Evolutionary conservation across 2,329 filamentous ascomycete genomes (phyloP).

Genomic region (Pseudocercospora crystallina): DNA sequence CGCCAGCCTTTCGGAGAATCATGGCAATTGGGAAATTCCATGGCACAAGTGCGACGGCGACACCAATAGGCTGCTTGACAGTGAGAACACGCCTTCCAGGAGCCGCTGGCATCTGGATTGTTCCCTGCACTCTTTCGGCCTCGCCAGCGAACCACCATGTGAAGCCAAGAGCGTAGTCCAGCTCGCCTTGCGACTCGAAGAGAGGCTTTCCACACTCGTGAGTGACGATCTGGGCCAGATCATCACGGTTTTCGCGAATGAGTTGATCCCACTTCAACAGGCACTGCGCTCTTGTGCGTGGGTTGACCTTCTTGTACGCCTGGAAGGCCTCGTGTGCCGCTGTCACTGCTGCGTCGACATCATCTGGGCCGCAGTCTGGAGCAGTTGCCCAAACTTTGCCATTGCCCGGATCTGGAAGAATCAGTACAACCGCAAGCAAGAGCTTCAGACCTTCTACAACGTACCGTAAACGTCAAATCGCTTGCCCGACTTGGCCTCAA

Average conservation of each 20-base stretch:
- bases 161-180: conserved; percentile 56
- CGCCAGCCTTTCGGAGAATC: conserved; percentile 66
- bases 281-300: conserved; percentile 61
- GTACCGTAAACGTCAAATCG: conserved; percentile 57
- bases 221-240: conserved; percentile 62
- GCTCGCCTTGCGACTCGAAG: conserved; percentile 52
- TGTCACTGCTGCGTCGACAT: conserved; percentile 62
- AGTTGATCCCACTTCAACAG: conserved; percentile 65
- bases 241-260: conserved; percentile 61
- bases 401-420: conserved; percentile 50
- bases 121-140: conserved; percentile 63
- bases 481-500: conserved; percentile 57
- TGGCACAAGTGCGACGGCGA: conserved; percentile 66
- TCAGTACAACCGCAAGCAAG: not conserved
- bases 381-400: conserved; percentile 51
- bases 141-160: conserved; percentile 61
- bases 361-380: conserved; percentile 53
- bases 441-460: not conserved
- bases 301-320: conserved; percentile 59
- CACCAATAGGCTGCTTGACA: conserved; percentile 73
- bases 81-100: conserved; percentile 67
- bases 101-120: conserved; percentile 58
- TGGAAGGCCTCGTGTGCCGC: conserved; percentile 62
- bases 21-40: conserved; percentile 63
- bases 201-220: conserved; percentile 59